Conservation (phyloP, 768 basidiomycete genomes). For the Tylopilus subfusipes region DNA sequence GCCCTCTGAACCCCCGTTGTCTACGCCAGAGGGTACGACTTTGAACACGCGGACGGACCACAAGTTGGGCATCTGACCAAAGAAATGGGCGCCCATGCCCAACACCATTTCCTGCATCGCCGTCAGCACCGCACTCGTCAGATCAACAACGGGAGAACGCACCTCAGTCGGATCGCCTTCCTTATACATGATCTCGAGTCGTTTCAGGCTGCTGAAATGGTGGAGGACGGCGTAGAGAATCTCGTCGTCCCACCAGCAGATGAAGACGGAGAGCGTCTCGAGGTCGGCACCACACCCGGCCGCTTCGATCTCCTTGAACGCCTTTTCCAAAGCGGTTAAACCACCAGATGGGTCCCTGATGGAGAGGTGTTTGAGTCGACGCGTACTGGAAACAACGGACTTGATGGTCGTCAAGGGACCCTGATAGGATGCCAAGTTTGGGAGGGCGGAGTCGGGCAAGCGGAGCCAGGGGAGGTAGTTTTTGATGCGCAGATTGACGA, state of each 20-base stretch:
- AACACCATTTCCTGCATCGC: slow-evolving; percentile 35
- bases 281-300: slow-evolving; percentile 18
- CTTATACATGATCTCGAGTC: slow-evolving; percentile 40
- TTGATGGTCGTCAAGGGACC: slow-evolving; percentile 28
- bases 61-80: slow-evolving; percentile 34
- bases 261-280: slow-evolving; percentile 33
- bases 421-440: slow-evolving; percentile 18
- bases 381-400: slow-evolving; percentile 19
- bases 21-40: slow-evolving; percentile 15
- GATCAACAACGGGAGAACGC: slow-evolving; percentile 7
- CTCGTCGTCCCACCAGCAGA: slow-evolving; percentile 46
- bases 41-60: slow-evolving; percentile 40
- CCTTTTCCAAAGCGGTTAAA: slow-evolving; percentile 21
- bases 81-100: slow-evolving; percentile 43
- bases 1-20: slow-evolving; percentile 8
- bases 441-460: slow-evolving; percentile 19
- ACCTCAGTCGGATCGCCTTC: slow-evolving; percentile 41
- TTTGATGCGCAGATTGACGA: slow-evolving; percentile 21
- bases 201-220: slow-evolving; percentile 36
- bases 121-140: background rate
- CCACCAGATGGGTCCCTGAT: slow-evolving; percentile 25
- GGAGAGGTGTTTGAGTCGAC: slow-evolving; percentile 21
- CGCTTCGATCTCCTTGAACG: slow-evolving; percentile 26
- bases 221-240: slow-evolving; percentile 40
- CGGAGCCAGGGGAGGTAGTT: slow-evolving; percentile 29